Evolutionary conservation across 345 rosid species (phyloP), one percentile per base, ranked within the genome.

Genomic region (Dovyalis caffra): DNA sequence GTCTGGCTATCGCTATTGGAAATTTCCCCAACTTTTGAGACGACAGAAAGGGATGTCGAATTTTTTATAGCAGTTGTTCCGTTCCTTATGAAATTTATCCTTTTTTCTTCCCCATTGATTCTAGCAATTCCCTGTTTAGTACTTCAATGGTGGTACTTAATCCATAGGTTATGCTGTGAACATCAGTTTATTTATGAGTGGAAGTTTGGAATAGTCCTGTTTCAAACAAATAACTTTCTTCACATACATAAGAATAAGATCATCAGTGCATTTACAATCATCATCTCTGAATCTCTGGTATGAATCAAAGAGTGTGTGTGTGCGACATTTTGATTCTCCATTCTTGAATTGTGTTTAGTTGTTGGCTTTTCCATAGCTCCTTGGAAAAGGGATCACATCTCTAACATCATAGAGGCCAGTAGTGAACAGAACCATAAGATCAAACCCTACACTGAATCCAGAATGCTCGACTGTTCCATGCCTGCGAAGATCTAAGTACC

Each of bases 341-440:
- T 2, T 51, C 28, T 29, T 49, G 38, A 32, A 34, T 35, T 11
- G 16, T 29, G 68, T 14, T 76, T 80, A 92, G 71, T 80, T 85
- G 69, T 81, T 74, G 79, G 82, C 88, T 76, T 88, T 86, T 72
- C 90, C 89, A 66, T 63, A 69, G 68, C 88, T 86, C 78, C 88
- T 77, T 12, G 95, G 95, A 81, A 92, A 95, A n/a, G 98, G 96
- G 78, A 95, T 80, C 1, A 71, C 89, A 64, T 92, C 99, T 85
- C 85, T 89, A 38, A 95, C 87, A 81, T 95, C 95, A 1, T 85
- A 47, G 69, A 92, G 90, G 18, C 95, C 94, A 11, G 94, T 90
- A 4, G 79, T 75, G 65, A 85, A 88, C 70, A 91, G 88, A 79
- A 92, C 87, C 92, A 92, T 88, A 23, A 84, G 84, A 72, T 95